Evolutionary conservation across 2,329 filamentous ascomycete species (phyloP).

Genomic region (Fusarium sp.): DNA sequence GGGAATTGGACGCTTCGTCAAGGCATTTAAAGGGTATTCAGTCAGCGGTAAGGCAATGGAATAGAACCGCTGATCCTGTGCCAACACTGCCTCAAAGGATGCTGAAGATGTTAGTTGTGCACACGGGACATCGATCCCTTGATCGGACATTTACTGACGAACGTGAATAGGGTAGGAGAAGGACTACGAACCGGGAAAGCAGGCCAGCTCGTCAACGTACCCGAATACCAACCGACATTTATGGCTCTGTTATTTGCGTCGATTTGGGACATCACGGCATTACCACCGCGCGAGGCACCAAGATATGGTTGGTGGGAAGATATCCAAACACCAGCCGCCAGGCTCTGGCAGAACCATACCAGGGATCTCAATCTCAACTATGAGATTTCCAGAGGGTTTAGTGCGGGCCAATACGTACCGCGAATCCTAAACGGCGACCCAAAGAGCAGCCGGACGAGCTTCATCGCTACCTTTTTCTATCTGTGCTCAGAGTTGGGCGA

Average conservation of each 20-base stretch:
- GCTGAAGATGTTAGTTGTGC: constrained; percentile 47
- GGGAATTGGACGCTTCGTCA: constrained; percentile 56
- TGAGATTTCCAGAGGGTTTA: constrained; percentile 51
- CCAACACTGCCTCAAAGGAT: constrained; percentile 56
- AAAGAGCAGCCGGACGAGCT: constrained; percentile 56
- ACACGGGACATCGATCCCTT: neutral
- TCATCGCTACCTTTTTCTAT: constrained; percentile 61
- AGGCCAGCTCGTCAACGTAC: constrained; percentile 54
- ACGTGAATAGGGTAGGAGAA: constrained; percentile 52
- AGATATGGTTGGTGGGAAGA: constrained; percentile 54
- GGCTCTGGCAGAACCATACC: constrained; percentile 53
- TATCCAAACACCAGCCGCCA: constrained; percentile 50
- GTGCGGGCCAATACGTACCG: constrained; percentile 48
- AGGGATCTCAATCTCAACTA: constrained; percentile 52
- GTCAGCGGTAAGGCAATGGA: constrained; percentile 42
- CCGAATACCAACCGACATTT: constrained; percentile 58
- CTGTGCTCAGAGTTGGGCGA: constrained; percentile 58
- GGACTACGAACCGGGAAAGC: constrained; percentile 54
- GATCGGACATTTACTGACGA: constrained; percentile 19
- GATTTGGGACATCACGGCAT: constrained; percentile 53
- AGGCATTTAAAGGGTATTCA: constrained; percentile 56
- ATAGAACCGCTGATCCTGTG: constrained; percentile 24
- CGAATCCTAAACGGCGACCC: constrained; percentile 51
- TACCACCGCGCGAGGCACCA: constrained; percentile 51
- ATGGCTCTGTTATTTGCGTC: constrained; percentile 59